Evolutionary conservation across 768 basidiomycete genomes (phyloP), one percentile per base, ranked within the genome.

Genomic region (Gloeostereum incarnatum): DNA sequence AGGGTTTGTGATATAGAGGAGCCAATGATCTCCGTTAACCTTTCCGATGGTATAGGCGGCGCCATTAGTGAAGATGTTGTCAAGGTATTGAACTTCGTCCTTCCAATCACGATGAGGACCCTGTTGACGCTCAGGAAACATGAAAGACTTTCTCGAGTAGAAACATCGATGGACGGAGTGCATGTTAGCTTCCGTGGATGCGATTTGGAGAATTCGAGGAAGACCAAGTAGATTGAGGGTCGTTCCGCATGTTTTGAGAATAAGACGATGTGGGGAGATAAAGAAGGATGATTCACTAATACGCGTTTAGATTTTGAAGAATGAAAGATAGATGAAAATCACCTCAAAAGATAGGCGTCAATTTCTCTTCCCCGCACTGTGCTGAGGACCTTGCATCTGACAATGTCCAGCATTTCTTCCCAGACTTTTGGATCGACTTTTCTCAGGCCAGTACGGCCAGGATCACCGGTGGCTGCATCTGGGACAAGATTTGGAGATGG

Each of bases 211-310:
- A 51, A 99, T 94, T 41, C 90, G 78, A 16, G 91, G 89, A 36
- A 99, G 72, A 9, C 96, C 96, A 45, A 94, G 73, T 35, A 99
- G 82, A 63, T 98, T 97, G 44, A 98, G 81, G 4, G 96, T 99
- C 3, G 96, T 99, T 18, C 96, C 96, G 59, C 96, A 99, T 9
- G 96, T 99, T 63, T 99, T 99, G 54, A 99, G 78, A 51, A 99
- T 98, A 43, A 99, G 73, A 40, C 91, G 82, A 62, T 99, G 93
- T 2, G 94, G 78, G 26, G 84, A 89, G 38, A 99, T 80, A 53
- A 99, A 94, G 39, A 99, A 70, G 25, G 93, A 97, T 0, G 94
- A 98, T 73, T 98, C 96, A 66, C 96, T 98, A 58, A n/a, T n/a
- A 36, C 50, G 46, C 30, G 46, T 43, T 38, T 16, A 35, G 31